These are phyloP conservation scores for Collybiopsis luxurians DNA, from an alignment of 768 basidiomycete species.

Conservation along the genomic window DNA sequence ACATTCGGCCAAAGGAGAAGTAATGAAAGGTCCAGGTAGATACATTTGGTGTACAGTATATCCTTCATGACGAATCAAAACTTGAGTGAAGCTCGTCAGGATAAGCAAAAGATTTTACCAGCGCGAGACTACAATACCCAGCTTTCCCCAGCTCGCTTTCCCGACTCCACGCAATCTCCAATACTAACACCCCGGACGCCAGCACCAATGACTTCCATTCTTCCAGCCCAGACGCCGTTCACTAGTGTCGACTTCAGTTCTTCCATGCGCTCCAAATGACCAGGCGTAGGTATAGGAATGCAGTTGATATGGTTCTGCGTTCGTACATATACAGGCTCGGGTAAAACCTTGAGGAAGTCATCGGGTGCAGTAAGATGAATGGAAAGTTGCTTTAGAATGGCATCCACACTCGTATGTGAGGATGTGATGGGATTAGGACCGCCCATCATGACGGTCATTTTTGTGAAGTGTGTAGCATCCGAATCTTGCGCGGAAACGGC, in stretches of 20 bases:
- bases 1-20: too few species aligned
- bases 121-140: background rate
- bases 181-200: constrained; percentile 87
- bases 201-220: constrained; percentile 73
- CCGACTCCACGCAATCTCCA: constrained; percentile 80
- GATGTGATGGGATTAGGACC: constrained; percentile 22
- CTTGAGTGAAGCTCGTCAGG: too few species aligned
- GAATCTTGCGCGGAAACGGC: constrained; percentile 57
- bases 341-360: constrained; percentile 31
- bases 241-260: constrained; percentile 48
- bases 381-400: constrained; percentile 35
- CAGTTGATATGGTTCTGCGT: constrained; percentile 58
- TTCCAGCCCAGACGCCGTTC: constrained; percentile 38
- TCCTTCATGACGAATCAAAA: too few species aligned
- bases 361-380: constrained; percentile 36
- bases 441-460: constrained; percentile 81
- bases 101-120: too few species aligned
- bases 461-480: constrained; percentile 45
- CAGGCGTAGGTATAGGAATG: constrained; percentile 76
- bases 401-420: constrained; percentile 21
- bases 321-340: constrained; percentile 52
- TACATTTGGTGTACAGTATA: too few species aligned
- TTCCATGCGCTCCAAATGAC: constrained; percentile 68
- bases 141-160: constrained; percentile 47
- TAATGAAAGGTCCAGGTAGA: too few species aligned